Evolutionary conservation across 495 filamentous ascomycete genomes (phyloP), one percentile per base, ranked within the genome.

Genomic region (Hamigera avellanea): DNA sequence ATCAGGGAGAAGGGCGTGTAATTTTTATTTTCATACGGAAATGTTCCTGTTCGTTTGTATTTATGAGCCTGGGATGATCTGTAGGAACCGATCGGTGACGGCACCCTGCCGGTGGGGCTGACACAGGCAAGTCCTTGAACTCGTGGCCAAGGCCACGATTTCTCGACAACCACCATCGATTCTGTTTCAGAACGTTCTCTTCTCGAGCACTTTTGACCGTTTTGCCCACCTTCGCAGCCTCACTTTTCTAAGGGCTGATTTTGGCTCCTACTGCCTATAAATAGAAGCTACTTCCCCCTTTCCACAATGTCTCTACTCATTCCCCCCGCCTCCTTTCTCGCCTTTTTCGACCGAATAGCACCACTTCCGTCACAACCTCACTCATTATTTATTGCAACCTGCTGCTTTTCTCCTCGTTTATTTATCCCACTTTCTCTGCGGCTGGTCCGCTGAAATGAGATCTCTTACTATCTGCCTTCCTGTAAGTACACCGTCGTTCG

Each of bases 321-420:
- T 32, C 29, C 14, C 14, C 29, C 29, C 14, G 6, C 29, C 6
- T 7, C 14, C 14, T 32, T 13, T 32, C 29, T 14, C 29, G 6
- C 6, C 29, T n/a, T n/a, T n/a, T n/a, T n/a, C n/a, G n/a, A n/a
- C n/a, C n/a, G n/a, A n/a, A n/a, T n/a, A n/a, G n/a, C n/a, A n/a
- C n/a, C n/a, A n/a, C n/a, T n/a, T n/a, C n/a, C n/a, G n/a, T 13
- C 29, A 32, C 29, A 32, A 32, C 29, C 29, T 32, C 29, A 32
- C 29, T 13, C 29, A 32, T 32, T 32, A 7, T 32, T 13, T 13
- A 6, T 32, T 13, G 29, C 29, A 7, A 32, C 29, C 29, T 13
- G 6, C 6, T 6, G 29, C 29, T 13, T 7, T 13, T 32, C 14
- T n/a, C 14, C 6, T 32, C 14, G 29, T 32, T 32, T 13, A 32